Conservation (phyloP, 169 alveolate species). For the Eimeria maxima region DNA sequence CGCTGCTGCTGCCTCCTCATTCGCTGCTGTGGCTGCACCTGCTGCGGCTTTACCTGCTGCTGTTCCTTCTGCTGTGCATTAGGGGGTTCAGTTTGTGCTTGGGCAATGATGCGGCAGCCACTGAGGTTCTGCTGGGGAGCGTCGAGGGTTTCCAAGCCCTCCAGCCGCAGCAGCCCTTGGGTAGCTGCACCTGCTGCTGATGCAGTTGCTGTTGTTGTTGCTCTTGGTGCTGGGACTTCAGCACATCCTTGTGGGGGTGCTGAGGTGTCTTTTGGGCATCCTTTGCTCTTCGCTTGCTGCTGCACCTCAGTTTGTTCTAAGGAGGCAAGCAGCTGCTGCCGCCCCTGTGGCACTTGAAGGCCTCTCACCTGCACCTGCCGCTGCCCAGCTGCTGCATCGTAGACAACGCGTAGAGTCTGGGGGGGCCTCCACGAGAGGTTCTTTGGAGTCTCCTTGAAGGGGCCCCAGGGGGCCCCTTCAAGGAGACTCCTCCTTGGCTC, state of each 20-base stretch:
- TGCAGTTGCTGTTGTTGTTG: not conserved
- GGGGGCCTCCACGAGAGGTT: not conserved
- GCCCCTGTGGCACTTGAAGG: not conserved
- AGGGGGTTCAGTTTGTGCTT: not conserved
- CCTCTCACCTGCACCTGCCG: conserved; percentile 17
- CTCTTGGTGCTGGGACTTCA: not conserved
- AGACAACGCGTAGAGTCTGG: not conserved
- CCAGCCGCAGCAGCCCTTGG: not conserved
- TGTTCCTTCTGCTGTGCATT: not conserved
- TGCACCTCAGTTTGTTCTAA: not conserved
- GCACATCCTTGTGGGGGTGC: conserved; percentile 7
- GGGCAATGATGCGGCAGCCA: not conserved
- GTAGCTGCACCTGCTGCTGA: conserved; percentile 12
- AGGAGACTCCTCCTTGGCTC: not conserved
- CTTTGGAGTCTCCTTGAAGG: not conserved
- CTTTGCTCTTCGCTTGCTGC: not conserved
- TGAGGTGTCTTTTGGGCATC: not conserved
- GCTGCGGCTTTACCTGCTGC: not conserved
- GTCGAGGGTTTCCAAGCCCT: not conserved
- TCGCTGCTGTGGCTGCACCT: not conserved
- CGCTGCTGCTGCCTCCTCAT: not conserved
- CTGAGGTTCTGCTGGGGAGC: not conserved
- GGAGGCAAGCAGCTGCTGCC: not conserved
- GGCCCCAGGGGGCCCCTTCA: not conserved
- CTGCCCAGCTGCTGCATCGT: conserved; percentile 11